Evolutionary conservation across 2,329 filamentous ascomycete species (phyloP), one percentile per base, ranked within the genome.

Genomic region (Metarhizium anisopliae): DNA sequence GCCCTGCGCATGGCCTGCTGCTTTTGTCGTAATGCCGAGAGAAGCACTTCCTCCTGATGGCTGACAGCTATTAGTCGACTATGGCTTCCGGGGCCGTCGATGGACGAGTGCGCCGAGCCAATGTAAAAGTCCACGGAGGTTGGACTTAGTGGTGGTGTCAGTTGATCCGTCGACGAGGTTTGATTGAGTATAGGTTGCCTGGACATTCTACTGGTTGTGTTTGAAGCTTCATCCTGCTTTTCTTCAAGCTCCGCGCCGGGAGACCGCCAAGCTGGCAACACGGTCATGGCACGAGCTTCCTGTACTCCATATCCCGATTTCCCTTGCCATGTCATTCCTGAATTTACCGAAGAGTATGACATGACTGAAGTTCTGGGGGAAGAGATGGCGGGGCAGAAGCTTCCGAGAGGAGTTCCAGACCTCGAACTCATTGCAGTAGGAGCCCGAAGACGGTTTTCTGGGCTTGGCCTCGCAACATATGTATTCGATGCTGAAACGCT

Each of bases 51-150:
- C 58, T 84, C 81, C 58, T 83, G 79, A 4, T 72, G 74, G 0
- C 80, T 83, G 18, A 84, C 79, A 1, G 79, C 77, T 76, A 83
- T 82, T 55, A 82, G 70, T 1, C 80, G 75, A 32, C 68, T 68
- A 38, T 70, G 66, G 32, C 63, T 60, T 18, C 59, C 63, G 10
- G 63, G 59, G 2, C 61, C 62, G n/a, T 72, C 67, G 8, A 72
- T 63, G 0, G 74, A 74, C 2, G 72, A 73, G 11, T 66, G 66
- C 0, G 66, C 65, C 0, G 72, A 69, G 40, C 73, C 72, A 16
- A 76, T 67, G 57, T 73, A 77, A 52, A 77, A 77, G 54, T 82
- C 78, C 4, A 77, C 68, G 6, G 77, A 81, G 2, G 71, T 73
- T 0, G 80, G 80, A 35, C 79, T 82, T 36, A 79, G 59, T 0